A percentile compares a stretch with the other conserved stretches of the same genome.
Conservation (phyloP, 139 green algal genomes). For the Micromonas pusilla region DNA sequence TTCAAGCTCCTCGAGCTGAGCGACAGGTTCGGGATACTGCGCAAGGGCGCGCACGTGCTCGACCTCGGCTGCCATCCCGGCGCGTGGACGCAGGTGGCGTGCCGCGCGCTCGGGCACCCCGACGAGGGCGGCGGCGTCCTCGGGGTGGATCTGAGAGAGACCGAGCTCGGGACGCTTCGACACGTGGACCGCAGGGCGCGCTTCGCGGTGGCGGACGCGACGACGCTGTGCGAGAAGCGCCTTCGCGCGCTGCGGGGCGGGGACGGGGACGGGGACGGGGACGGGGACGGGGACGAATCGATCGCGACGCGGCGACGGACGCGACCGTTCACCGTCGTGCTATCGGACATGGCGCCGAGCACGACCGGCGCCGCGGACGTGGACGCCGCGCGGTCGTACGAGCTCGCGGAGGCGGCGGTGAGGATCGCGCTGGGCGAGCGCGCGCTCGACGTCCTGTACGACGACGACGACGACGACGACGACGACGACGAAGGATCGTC, state of each 20-base stretch:
- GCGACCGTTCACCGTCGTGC: background rate
- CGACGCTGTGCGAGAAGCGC: background rate
- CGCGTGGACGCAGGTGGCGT: conserved; percentile 5
- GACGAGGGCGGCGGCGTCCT: background rate
- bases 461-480: background rate
- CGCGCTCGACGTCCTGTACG: background rate
- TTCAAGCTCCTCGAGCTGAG: background rate
- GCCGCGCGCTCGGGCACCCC: background rate
- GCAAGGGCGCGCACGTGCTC: background rate
- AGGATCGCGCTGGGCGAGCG: background rate
- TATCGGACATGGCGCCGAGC: conserved; percentile 4
- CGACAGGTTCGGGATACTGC: background rate
- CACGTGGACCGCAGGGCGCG: background rate
- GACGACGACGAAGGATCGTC: background rate
- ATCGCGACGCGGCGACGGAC: background rate
- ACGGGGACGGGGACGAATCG: too few species aligned
- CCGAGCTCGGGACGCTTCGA: background rate
- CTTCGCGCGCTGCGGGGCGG: background rate
- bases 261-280: too few species aligned
- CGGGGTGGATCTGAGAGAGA: background rate
- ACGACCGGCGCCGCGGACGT: background rate
- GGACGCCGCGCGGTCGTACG: background rate
- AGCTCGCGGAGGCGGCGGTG: conserved; percentile 2
- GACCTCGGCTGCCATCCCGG: background rate
- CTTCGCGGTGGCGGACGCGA: background rate